A percentile compares a stretch with the other conserved stretches of the same genome.
Conservation (phyloP, 257 asterid genomes). For the Orobanche coerulescens region DNA sequence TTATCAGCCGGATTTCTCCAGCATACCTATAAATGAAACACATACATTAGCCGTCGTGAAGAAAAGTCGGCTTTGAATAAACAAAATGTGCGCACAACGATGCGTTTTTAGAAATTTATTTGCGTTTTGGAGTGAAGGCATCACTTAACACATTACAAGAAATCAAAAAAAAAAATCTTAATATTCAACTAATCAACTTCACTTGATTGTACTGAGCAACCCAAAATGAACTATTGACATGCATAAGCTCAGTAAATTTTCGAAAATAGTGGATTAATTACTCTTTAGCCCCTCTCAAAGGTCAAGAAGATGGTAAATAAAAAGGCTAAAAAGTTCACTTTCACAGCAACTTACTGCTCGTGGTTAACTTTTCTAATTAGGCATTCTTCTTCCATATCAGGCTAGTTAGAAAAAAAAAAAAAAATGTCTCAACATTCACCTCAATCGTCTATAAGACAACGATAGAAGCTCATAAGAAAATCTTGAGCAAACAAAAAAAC, state of each 20-base stretch:
- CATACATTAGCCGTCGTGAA: constrained; percentile 4
- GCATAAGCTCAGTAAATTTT: neutral
- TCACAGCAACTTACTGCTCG: too few species aligned
- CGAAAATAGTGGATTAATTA: too few species aligned
- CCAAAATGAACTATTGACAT: neutral
- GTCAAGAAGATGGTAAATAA: too few species aligned
- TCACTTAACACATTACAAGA: neutral
- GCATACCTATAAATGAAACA: constrained; percentile 51
- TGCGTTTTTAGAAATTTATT: neutral
- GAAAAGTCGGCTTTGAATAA: neutral
- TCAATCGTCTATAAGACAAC: neutral
- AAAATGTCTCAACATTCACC: too few species aligned
- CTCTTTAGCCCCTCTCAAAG: too few species aligned
- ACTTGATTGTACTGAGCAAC: neutral
- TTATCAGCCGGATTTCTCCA: constrained; percentile 79
- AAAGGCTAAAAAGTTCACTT: too few species aligned
- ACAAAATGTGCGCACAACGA: neutral
- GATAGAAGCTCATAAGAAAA: neutral
- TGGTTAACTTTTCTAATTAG: too few species aligned
- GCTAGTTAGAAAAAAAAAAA: too few species aligned
- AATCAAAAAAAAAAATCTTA: neutral
- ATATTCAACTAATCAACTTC: neutral
- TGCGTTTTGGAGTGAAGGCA: neutral
- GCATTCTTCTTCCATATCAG: too few species aligned
- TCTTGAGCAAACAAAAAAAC: neutral